phyloP scores from a whole-genome alignment of 1,139 yeast genomes.

The Scheffersomyces parashehatae region DNA sequence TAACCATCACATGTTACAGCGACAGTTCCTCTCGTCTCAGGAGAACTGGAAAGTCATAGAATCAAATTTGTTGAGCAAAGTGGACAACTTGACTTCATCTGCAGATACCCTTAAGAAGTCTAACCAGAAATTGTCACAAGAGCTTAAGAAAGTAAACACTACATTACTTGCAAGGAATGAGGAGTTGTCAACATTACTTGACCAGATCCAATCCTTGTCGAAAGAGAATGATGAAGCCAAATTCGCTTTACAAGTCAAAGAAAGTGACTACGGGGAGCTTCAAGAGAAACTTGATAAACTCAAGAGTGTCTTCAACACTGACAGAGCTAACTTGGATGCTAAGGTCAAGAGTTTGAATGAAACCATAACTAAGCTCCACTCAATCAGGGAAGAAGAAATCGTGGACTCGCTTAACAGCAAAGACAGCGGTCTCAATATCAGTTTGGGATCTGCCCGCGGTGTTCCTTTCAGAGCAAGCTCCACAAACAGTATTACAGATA shows the following conservation, averaged over 20 bases:
- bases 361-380: slow-evolving; percentile 7
- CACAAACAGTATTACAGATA: neutral
- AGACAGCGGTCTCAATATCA: neutral
- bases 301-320: slow-evolving; percentile 30
- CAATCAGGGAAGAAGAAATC: neutral
- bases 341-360: slow-evolving; percentile 29
- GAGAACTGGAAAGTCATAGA: slow-evolving; percentile 70
- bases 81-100: slow-evolving; percentile 44
- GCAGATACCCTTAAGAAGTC: slow-evolving; percentile 36
- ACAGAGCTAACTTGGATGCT: slow-evolving; percentile 27
- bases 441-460: neutral
- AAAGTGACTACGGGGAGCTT: slow-evolving; percentile 25
- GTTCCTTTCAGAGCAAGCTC: slow-evolving; percentile 1
- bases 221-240: slow-evolving; percentile 20
- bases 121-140: slow-evolving; percentile 30
- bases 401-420: neutral
- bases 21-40: slow-evolving; percentile 65
- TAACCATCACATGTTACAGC: slow-evolving; percentile 55
- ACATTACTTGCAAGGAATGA: slow-evolving; percentile 22
- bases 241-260: slow-evolving; percentile 25
- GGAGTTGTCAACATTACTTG: slow-evolving; percentile 21
- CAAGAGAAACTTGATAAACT: slow-evolving; percentile 33
- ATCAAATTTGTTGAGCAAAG: slow-evolving; percentile 47
- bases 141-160: slow-evolving; percentile 26
- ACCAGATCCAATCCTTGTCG: slow-evolving; percentile 10